phyloP scores from a whole-genome alignment of 352 stramenopile species.

The Globisporangium splendens region DNA sequence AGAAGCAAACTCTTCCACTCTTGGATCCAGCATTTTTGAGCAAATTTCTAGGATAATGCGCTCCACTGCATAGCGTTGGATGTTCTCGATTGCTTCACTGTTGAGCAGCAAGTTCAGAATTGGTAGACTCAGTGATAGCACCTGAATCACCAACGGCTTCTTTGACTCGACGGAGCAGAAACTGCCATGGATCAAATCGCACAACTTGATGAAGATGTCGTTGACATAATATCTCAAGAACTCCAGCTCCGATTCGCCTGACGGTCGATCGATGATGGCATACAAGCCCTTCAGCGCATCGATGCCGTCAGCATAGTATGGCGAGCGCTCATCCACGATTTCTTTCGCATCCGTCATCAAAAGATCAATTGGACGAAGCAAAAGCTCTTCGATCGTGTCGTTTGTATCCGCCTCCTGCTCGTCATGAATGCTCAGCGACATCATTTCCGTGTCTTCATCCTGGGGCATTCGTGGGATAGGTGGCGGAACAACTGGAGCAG shows the following conservation, averaged over 20 bases:
- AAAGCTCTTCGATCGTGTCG: slow-evolving; percentile 39
- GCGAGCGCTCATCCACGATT: slow-evolving; percentile 52
- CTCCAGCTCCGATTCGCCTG: slow-evolving; percentile 46
- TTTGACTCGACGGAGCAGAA: slow-evolving; percentile 60
- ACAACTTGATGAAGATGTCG: slow-evolving; percentile 70
- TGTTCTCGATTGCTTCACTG: slow-evolving; percentile 47
- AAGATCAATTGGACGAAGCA: slow-evolving; percentile 63
- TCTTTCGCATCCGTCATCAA: slow-evolving; percentile 62
- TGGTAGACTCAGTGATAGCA: slow-evolving; percentile 71
- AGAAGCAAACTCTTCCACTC: slow-evolving; percentile 56
- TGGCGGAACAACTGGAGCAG: neutral
- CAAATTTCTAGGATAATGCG: slow-evolving; percentile 72
- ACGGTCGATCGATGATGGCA: slow-evolving; percentile 62
- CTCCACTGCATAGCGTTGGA: slow-evolving; percentile 77
- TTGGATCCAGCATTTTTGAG: slow-evolving; percentile 68
- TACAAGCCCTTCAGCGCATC: slow-evolving; percentile 81
- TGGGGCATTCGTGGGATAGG: slow-evolving; percentile 9
- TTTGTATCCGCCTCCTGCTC: slow-evolving; percentile 1
- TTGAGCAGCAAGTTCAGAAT: slow-evolving; percentile 62
- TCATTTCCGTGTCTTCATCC: slow-evolving; percentile 59
- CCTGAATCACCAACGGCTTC: slow-evolving; percentile 62
- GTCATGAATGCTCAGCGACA: slow-evolving; percentile 24
- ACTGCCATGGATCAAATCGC: slow-evolving; percentile 67
- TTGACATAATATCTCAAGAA: slow-evolving; percentile 80
- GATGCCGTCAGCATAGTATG: slow-evolving; percentile 54